Conservation (phyloP, 176 grass and related monocot species). For the Zizania latifolia region DNA sequence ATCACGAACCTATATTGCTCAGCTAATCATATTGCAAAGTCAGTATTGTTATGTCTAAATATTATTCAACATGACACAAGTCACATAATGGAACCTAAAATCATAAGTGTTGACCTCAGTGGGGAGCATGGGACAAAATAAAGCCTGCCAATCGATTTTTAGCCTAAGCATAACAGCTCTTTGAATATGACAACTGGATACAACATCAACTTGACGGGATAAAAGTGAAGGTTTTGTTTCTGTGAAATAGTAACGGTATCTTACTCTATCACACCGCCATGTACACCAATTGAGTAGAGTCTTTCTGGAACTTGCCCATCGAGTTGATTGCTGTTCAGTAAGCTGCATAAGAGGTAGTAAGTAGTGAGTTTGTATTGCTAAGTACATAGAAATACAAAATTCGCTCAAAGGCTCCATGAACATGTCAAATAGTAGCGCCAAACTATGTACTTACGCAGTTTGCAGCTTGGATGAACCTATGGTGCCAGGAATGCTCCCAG, state of each 20-base stretch:
- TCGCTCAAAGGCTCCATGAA: not conserved
- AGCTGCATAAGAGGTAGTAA: constrained; percentile 37
- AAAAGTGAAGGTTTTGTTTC: not conserved
- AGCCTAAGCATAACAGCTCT: not conserved
- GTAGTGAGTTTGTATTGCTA: not conserved
- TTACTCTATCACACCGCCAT: constrained; percentile 99
- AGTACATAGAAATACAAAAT: not conserved
- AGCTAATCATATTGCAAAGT: not conserved
- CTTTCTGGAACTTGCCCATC: constrained; percentile 94
- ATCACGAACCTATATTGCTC: not conserved
- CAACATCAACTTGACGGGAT: not conserved
- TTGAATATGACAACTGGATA: not conserved
- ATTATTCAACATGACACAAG: not conserved
- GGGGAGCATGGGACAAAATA: not conserved
- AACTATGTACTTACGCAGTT: constrained; percentile 54
- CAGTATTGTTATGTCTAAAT: not conserved
- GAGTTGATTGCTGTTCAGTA: constrained; percentile 86
- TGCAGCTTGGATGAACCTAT: constrained; percentile 83
- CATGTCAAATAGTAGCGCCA: not conserved
- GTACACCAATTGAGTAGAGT: constrained; percentile 93
- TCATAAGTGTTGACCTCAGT: not conserved
- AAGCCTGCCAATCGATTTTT: not conserved
- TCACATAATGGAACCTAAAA: not conserved
- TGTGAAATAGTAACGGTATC: constrained; percentile 16
- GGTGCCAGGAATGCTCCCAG: constrained; percentile 73